phyloP scores from a whole-genome alignment of 2,329 filamentous ascomycete species.

The Aureobasidium lini region DNA sequence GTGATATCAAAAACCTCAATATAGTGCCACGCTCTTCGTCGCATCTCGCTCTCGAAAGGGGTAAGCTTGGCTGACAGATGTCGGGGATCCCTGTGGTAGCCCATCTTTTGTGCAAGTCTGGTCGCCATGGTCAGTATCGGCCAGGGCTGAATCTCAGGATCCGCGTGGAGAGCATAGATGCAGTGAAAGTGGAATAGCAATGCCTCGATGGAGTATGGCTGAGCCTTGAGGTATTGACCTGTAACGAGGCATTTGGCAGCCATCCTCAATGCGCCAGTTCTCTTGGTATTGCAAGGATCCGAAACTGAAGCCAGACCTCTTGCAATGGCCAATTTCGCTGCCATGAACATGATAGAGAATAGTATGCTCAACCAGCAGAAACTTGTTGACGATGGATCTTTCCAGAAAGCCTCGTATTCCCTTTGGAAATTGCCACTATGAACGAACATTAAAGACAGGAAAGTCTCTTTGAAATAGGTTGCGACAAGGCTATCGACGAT shows the following conservation, averaged over 20 bases:
- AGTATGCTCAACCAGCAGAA: constrained; percentile 12
- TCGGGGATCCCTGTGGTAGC: constrained; percentile 15
- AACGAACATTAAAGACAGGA: not conserved
- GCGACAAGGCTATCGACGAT: not conserved
- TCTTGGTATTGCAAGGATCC: not conserved
- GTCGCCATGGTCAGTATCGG: constrained; percentile 3
- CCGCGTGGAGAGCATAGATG: not conserved
- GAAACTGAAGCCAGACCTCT: not conserved
- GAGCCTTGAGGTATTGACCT: constrained; percentile 5
- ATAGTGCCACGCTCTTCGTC: constrained; percentile 11
- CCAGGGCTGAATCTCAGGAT: constrained; percentile 3
- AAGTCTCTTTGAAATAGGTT: not conserved
- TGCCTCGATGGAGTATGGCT: constrained; percentile 11
- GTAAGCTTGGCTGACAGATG: constrained; percentile 8
- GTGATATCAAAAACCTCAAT: constrained; percentile 10
- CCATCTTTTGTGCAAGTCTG: constrained; percentile 12
- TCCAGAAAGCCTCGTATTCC: constrained; percentile 13
- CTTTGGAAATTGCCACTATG: constrained; percentile 10
- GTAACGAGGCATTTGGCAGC: constrained; percentile 1
- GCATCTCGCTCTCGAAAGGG: constrained; percentile 16
- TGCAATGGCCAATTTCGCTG: not conserved
- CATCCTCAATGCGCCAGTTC: not conserved
- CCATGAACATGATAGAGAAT: constrained; percentile 11
- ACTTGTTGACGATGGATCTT: not conserved
- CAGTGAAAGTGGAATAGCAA: not conserved